Percentiles rank a stretch among this genome's conserved stretches.
phyloP scores from a whole-genome alignment of 192 early-diverging fungal genomes.

The Dispira parvispora region DNA sequence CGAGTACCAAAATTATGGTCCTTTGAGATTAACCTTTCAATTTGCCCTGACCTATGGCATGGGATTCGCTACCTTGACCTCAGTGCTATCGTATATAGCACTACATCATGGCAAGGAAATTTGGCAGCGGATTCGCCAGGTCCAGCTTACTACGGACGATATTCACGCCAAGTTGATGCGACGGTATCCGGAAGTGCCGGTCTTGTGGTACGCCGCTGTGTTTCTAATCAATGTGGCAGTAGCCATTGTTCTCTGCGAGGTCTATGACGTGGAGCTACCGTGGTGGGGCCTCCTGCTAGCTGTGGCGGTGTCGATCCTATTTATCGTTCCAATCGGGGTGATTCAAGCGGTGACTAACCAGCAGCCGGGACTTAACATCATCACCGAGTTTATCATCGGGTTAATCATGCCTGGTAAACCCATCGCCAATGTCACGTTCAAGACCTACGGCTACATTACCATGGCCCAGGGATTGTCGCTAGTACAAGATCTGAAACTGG shows the following conservation, averaged over 20 bases:
- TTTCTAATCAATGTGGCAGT: slow-evolving; percentile 33
- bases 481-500: slow-evolving; percentile 46
- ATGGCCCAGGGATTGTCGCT: slow-evolving; percentile 65
- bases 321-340: slow-evolving; percentile 66
- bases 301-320: slow-evolving; percentile 38
- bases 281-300: slow-evolving; percentile 61
- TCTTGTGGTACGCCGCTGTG: slow-evolving; percentile 53
- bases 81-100: slow-evolving; percentile 42
- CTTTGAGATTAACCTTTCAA: slow-evolving; percentile 44
- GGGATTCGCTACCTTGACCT: slow-evolving; percentile 45
- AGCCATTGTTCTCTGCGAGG: slow-evolving; percentile 23
- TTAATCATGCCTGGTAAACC: slow-evolving; percentile 63
- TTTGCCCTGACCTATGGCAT: slow-evolving; percentile 55
- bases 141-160: slow-evolving; percentile 42
- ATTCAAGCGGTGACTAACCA: slow-evolving; percentile 63
- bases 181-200: slow-evolving; percentile 53
- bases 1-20: slow-evolving; percentile 39
- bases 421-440: slow-evolving; percentile 73
- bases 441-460: slow-evolving; percentile 65
- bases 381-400: slow-evolving; percentile 75
- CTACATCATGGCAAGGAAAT: slow-evolving; percentile 58
- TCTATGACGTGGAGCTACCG: slow-evolving; percentile 34
- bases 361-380: slow-evolving; percentile 61
- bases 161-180: slow-evolving; percentile 63
- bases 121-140: slow-evolving; percentile 33